Evolutionary conservation across 768 basidiomycete genomes (phyloP).

Genomic region (Pisolithus sp.): DNA sequence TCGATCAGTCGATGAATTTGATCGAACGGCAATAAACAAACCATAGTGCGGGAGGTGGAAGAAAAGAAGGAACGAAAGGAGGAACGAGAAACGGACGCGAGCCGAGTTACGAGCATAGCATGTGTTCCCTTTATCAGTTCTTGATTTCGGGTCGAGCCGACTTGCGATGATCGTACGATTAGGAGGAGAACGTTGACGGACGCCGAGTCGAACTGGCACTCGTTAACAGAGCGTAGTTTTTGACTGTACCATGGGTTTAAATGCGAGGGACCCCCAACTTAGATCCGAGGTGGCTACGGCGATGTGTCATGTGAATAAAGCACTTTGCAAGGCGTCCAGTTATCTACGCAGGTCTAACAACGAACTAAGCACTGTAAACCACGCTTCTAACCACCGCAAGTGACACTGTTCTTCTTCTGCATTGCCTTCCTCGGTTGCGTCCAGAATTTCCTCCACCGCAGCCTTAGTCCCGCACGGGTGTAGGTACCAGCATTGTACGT

Average conservation of each 20-base stretch:
- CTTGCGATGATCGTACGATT: background rate
- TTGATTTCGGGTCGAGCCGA: constrained; percentile 17
- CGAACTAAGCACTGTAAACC: constrained; percentile 71
- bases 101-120: constrained; percentile 40
- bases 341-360: constrained; percentile 47
- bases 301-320: constrained; percentile 7
- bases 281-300: background rate
- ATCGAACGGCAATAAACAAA: constrained; percentile 18
- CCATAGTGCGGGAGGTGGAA: constrained; percentile 44
- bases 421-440: constrained; percentile 30
- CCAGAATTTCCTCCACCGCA: constrained; percentile 64
- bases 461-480: constrained; percentile 78
- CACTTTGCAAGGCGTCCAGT: background rate
- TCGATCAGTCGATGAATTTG: background rate
- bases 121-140: constrained; percentile 8
- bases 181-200: background rate
- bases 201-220: background rate
- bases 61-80: constrained; percentile 35
- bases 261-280: background rate
- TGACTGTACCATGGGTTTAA: background rate
- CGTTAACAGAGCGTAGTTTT: background rate
- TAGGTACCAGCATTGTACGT: constrained; percentile 74
- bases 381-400: constrained; percentile 54
- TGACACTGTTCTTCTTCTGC: constrained; percentile 10
- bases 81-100: constrained; percentile 31